These are phyloP conservation scores for Pilobolus umbonatus DNA, from an alignment of 192 early-diverging fungal genomes.

Conservation along the genomic window DNA sequence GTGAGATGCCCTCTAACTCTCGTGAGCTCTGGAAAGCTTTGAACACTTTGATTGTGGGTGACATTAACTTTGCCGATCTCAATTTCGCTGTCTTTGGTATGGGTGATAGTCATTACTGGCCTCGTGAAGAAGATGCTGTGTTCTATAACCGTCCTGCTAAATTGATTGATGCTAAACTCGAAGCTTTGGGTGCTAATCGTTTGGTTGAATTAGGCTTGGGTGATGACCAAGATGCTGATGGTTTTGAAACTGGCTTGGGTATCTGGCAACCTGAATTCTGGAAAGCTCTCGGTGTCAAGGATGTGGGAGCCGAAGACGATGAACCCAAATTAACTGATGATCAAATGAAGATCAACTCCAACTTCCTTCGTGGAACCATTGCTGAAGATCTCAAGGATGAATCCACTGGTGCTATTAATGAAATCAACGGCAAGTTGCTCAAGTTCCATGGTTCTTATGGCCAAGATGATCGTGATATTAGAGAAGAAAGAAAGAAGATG, in stretches of 20 bases:
- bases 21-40: slow-evolving; percentile 87
- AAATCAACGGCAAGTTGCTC: slow-evolving; percentile 87
- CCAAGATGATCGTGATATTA: slow-evolving; percentile 95
- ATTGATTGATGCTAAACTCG: slow-evolving; percentile 77
- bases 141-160: slow-evolving; percentile 92
- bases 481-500: slow-evolving; percentile 76
- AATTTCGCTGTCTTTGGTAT: slow-evolving; percentile 82
- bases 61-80: slow-evolving; percentile 60
- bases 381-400: slow-evolving; percentile 76
- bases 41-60: slow-evolving; percentile 47
- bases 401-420: slow-evolving; percentile 77
- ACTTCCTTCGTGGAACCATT: slow-evolving; percentile 92
- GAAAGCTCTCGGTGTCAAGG: slow-evolving; percentile 74
- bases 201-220: slow-evolving; percentile 70
- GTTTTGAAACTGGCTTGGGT: slow-evolving; percentile 77
- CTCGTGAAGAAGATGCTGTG: slow-evolving; percentile 79
- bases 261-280: slow-evolving; percentile 79
- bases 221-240: slow-evolving; percentile 94
- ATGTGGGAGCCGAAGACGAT: slow-evolving; percentile 56
- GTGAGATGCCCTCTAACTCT: slow-evolving; percentile 90
- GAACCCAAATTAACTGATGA: slow-evolving; percentile 77
- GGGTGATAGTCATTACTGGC: slow-evolving; percentile 97
- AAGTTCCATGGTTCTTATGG: slow-evolving; percentile 98
- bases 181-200: slow-evolving; percentile 66
- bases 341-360: slow-evolving; percentile 87